Percentiles rank a stretch among this genome's conserved stretches.
These are phyloP conservation scores for Allantophomopsis cytisporea DNA, from an alignment of 2,329 filamentous ascomycete genomes.

Conservation along the genomic window DNA sequence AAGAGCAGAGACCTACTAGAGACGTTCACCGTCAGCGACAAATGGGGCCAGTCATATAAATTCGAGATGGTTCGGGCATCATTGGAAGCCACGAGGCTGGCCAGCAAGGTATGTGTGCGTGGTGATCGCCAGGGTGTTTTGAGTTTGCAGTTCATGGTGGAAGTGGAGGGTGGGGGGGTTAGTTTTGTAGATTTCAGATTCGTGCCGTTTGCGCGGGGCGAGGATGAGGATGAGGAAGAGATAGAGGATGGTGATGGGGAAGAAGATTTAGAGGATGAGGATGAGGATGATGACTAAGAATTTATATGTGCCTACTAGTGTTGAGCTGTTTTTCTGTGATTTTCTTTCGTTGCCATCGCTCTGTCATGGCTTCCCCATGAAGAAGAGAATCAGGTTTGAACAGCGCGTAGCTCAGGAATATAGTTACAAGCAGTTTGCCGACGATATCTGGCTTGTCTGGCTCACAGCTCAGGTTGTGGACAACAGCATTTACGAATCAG, in stretches of 20 bases:
- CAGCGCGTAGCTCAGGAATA: too few relatives aligned
- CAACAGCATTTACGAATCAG: too few relatives aligned
- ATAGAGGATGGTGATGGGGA: constrained; percentile 6
- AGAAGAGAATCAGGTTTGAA: too few relatives aligned
- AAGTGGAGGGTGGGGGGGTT: constrained; percentile 55
- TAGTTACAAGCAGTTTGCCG: too few relatives aligned
- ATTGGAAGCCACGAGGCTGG: constrained; percentile 81
- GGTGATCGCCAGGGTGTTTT: constrained; percentile 82
- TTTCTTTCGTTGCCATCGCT: too few relatives aligned
- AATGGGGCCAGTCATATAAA: constrained; percentile 63
- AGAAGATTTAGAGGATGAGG: constrained; percentile 28
- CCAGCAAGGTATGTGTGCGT: constrained; percentile 83
- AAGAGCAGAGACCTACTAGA: constrained; percentile 56
- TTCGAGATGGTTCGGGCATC: constrained; percentile 80
- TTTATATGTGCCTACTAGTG: neutral
- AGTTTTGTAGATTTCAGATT: constrained; percentile 78
- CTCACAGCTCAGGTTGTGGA: too few relatives aligned
- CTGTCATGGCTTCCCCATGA: too few relatives aligned
- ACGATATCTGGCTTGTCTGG: too few relatives aligned
- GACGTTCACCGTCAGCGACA: constrained; percentile 51
- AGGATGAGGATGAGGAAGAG: constrained; percentile 29
- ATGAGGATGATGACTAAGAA: neutral
- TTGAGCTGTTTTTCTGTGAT: neutral
- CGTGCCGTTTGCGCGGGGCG: constrained; percentile 54
- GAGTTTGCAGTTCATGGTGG: constrained; percentile 93